Percentiles rank a stretch among this genome's conserved stretches.
Conservation (phyloP, 768 basidiomycete species). For the Lentinula raphanica region DNA sequence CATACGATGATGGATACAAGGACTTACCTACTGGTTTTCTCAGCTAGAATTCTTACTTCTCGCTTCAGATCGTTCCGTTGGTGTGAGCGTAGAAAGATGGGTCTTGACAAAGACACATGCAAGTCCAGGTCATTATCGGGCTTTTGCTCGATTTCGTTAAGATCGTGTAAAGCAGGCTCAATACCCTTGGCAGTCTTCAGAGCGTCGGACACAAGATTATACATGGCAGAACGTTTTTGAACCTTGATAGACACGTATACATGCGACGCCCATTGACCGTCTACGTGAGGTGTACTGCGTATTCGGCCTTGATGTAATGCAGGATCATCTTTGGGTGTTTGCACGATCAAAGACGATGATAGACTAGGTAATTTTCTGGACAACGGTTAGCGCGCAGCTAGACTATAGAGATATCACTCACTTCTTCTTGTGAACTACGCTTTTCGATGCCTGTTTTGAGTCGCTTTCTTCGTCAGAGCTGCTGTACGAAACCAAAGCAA, state of each 20-base stretch:
- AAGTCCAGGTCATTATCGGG: constrained; percentile 38
- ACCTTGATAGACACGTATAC: constrained; percentile 65
- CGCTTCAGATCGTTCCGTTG: constrained; percentile 71
- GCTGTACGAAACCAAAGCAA: constrained; percentile 41
- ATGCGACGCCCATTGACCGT: constrained; percentile 81
- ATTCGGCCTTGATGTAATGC: constrained; percentile 78
- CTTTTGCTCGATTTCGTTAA: constrained; percentile 23
- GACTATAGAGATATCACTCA: not conserved
- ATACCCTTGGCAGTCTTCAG: constrained; percentile 35
- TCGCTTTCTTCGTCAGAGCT: constrained; percentile 43
- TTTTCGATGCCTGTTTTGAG: constrained; percentile 12
- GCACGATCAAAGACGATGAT: constrained; percentile 39
- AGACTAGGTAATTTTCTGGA: constrained; percentile 61
- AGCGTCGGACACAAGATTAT: constrained; percentile 40
- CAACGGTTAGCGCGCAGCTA: not conserved
- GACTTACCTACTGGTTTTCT: constrained; percentile 41
- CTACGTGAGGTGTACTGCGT: constrained; percentile 71
- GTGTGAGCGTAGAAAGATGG: constrained; percentile 72
- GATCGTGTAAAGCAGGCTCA: constrained; percentile 44
- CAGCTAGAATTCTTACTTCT: constrained; percentile 51
- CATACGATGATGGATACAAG: no score
- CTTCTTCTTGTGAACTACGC: constrained; percentile 34
- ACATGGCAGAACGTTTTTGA: constrained; percentile 36
- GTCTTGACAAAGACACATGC: constrained; percentile 83
- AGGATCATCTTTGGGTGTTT: constrained; percentile 65